These are phyloP conservation scores for Neonectria faginata DNA, from an alignment of 2,329 filamentous ascomycete species.

Conservation along the genomic window DNA sequence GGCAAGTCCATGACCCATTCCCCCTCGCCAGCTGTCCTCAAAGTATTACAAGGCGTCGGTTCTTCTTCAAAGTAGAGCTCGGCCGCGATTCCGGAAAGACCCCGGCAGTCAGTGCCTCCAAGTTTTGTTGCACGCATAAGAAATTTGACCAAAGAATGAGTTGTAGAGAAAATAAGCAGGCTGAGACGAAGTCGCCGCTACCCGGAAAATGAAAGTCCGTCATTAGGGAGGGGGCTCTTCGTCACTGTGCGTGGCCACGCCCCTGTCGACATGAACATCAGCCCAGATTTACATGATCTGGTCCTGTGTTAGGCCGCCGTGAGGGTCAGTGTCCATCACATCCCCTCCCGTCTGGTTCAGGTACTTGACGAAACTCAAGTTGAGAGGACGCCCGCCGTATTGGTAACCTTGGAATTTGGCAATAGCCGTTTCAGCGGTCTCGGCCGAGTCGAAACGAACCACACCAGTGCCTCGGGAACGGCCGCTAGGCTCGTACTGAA, in stretches of 20 bases:
- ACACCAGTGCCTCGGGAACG: conserved; percentile 95
- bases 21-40: conserved; percentile 34
- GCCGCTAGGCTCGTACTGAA: conserved; percentile 97
- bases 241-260: conserved; percentile 19
- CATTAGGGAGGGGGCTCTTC: conserved; percentile 15
- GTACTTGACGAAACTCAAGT: conserved; percentile 95
- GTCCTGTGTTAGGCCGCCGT: conserved; percentile 87
- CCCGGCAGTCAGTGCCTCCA: conserved; percentile 40
- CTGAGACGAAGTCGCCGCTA: conserved; percentile 18
- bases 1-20: conserved; percentile 34
- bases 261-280: conserved; percentile 29
- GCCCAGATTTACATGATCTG: conserved; percentile 84
- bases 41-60: conserved; percentile 40
- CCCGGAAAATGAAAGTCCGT: conserved; percentile 28
- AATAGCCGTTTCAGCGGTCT: conserved; percentile 93
- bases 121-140: conserved; percentile 42
- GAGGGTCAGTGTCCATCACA: conserved; percentile 85
- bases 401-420: conserved; percentile 98
- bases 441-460: conserved; percentile 87
- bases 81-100: conserved; percentile 37
- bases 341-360: conserved; percentile 75
- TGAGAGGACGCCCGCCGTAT: conserved; percentile 94
- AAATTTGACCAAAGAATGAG: conserved; percentile 35
- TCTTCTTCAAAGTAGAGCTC: conserved; percentile 38
- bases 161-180: conserved; percentile 39